These are phyloP conservation scores for Apiotrichum sp. DNA, from an alignment of 1,284 basidiomycete genomes.

Conservation along the genomic window DNA sequence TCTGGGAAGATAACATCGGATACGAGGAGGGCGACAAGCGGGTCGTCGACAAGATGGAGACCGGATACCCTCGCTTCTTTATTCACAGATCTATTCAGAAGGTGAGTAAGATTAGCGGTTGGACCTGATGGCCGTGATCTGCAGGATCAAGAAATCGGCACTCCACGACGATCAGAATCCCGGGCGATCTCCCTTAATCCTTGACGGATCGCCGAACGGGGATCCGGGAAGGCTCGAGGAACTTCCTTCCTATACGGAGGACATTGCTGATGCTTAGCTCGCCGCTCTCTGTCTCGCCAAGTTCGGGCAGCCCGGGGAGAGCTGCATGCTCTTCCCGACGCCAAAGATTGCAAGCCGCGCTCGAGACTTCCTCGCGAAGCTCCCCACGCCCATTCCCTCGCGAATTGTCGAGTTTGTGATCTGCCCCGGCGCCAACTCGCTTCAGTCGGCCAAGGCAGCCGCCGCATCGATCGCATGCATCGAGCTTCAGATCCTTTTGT, in stretches of 20 bases:
- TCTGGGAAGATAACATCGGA: slow-evolving; percentile 85
- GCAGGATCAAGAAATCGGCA: too few relatives aligned
- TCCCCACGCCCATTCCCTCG: slow-evolving; percentile 50
- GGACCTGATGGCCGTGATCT: too few relatives aligned
- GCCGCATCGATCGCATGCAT: slow-evolving; percentile 43
- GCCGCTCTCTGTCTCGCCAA: slow-evolving; percentile 67
- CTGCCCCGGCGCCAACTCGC: slow-evolving; percentile 43
- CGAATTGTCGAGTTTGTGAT: slow-evolving; percentile 71
- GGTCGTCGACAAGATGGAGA: slow-evolving; percentile 74
- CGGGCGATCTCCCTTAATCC: too few relatives aligned
- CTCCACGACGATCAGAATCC: too few relatives aligned
- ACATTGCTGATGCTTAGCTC: slow-evolving; percentile 53
- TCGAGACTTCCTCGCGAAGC: slow-evolving; percentile 63
- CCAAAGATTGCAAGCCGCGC: slow-evolving; percentile 66
- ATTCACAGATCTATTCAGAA: slow-evolving; percentile 83
- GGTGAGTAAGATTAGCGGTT: slow-evolving; percentile 50
- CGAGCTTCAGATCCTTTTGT: slow-evolving; percentile 74
- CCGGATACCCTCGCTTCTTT: slow-evolving; percentile 97
- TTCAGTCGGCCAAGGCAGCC: slow-evolving; percentile 9
- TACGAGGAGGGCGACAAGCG: slow-evolving; percentile 90
- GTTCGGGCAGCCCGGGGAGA: slow-evolving; percentile 65
- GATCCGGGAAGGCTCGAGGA: too few relatives aligned
- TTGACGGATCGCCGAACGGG: too few relatives aligned
- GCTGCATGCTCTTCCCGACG: slow-evolving; percentile 71
- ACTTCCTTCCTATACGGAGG: too few relatives aligned